These are phyloP conservation scores for Hamigera avellanea DNA, from an alignment of 495 filamentous ascomycete species.

Conservation along the genomic window DNA sequence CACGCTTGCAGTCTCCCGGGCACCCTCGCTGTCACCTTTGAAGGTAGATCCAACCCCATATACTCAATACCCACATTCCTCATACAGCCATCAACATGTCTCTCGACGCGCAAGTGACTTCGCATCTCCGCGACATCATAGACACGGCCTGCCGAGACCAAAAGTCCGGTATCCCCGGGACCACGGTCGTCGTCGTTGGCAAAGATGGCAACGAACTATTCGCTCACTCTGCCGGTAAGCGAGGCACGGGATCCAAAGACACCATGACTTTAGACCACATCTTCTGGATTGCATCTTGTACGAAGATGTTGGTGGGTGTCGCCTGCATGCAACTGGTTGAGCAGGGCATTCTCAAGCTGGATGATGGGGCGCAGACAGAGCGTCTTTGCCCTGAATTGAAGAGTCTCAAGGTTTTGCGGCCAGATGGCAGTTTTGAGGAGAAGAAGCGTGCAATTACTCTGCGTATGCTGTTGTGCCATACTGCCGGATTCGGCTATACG, in stretches of 20 bases:
- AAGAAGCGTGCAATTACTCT: slow-evolving; percentile 43
- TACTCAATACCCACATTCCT: too few species aligned
- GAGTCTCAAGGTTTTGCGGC: slow-evolving; percentile 30
- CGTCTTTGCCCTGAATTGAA: slow-evolving; percentile 35
- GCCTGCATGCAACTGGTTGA: slow-evolving; percentile 47
- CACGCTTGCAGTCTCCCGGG: too few species aligned
- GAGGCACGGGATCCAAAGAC: slow-evolving; percentile 19
- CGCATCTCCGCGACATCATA: too few species aligned
- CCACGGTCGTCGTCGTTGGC: too few species aligned
- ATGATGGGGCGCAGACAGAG: slow-evolving; percentile 35
- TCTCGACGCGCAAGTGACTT: too few species aligned
- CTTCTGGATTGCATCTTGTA: slow-evolving; percentile 45
- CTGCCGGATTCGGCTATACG: too few species aligned
- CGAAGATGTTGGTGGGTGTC: slow-evolving; percentile 38
- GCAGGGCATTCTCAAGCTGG: slow-evolving; percentile 31
- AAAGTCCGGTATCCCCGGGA: too few species aligned
- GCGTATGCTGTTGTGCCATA: slow-evolving; percentile 41
- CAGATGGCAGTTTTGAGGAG: slow-evolving; percentile 13
- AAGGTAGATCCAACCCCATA: too few species aligned
- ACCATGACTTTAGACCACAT: slow-evolving; percentile 36
- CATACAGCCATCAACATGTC: too few species aligned
- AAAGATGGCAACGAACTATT: too few species aligned
- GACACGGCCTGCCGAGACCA: too few species aligned
- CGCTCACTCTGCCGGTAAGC: slow-evolving; percentile 35
- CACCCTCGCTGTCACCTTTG: too few species aligned